These are phyloP conservation scores for Epichloe brachyelytri DNA, from an alignment of 2,329 filamentous ascomycete genomes.

Conservation along the genomic window DNA sequence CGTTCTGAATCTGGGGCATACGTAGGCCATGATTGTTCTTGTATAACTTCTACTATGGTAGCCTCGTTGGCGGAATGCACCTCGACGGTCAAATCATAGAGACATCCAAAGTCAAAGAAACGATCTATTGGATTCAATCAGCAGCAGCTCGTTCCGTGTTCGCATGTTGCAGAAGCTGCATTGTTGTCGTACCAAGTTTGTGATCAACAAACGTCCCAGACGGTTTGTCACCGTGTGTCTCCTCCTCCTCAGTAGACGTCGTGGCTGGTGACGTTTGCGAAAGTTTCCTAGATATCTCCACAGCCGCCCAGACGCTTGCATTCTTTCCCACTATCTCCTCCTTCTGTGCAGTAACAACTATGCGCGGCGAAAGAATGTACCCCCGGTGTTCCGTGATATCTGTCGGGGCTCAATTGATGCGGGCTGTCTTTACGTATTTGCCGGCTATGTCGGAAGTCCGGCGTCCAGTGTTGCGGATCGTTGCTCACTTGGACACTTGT, in stretches of 20 bases:
- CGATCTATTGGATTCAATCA: constrained; percentile 14
- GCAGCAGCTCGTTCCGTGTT: neutral
- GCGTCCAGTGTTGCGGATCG: neutral
- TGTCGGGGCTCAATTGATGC: constrained; percentile 4
- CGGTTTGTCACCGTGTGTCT: neutral
- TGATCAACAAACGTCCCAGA: constrained; percentile 9
- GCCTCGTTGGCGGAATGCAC: constrained; percentile 28
- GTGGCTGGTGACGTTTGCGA: constrained; percentile 11
- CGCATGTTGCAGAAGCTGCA: neutral
- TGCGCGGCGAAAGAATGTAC: constrained; percentile 27
- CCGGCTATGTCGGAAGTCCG: neutral
- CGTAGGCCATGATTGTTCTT: constrained; percentile 30
- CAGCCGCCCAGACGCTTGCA: constrained; percentile 32
- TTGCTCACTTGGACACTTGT: neutral
- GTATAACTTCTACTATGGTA: constrained; percentile 32
- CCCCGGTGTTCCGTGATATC: constrained; percentile 3
- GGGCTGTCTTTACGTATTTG: neutral
- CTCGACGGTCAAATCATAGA: constrained; percentile 36
- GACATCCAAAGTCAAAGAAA: constrained; percentile 29
- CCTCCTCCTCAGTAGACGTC: neutral
- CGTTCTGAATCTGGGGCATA: constrained; percentile 9
- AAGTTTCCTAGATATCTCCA: constrained; percentile 33
- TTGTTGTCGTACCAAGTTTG: constrained; percentile 10
- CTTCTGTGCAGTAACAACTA: constrained; percentile 31
- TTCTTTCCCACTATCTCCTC: constrained; percentile 20